phyloP scores from a whole-genome alignment of 305 asterid species.

The Rubia peregrina region DNA sequence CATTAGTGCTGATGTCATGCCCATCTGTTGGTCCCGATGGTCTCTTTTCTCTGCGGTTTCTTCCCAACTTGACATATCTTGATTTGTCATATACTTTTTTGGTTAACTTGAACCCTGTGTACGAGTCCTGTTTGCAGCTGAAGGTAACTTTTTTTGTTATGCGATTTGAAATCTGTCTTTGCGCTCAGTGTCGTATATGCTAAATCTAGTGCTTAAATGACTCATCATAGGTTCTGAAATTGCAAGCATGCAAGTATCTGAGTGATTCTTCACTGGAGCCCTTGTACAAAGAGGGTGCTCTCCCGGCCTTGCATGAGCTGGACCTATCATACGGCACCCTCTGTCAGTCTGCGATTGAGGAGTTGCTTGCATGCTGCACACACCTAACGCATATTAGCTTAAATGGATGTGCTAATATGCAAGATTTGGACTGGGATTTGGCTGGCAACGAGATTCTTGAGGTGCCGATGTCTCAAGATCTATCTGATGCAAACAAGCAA shows the following conservation, averaged over 20 bases:
- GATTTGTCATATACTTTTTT: slow-evolving; percentile 91
- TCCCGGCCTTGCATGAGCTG: slow-evolving; percentile 75
- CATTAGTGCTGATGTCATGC: slow-evolving; percentile 62
- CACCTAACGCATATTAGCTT: slow-evolving; percentile 88
- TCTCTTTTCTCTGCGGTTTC: slow-evolving; percentile 55
- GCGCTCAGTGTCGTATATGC: not conserved
- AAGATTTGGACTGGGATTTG: slow-evolving; percentile 82
- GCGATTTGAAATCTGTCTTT: not conserved
- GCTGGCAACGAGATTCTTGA: slow-evolving; percentile 27
- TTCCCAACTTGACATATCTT: slow-evolving; percentile 67
- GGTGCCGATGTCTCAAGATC: slow-evolving; percentile 21
- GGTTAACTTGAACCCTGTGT: slow-evolving; percentile 79
- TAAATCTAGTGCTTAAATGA: not conserved
- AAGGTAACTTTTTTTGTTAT: slow-evolving; percentile 42
- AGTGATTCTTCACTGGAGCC: slow-evolving; percentile 76
- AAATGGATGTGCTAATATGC: slow-evolving; percentile 93
- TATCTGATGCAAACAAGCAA: slow-evolving; percentile 27
- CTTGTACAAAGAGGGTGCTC: slow-evolving; percentile 76
- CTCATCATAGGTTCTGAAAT: slow-evolving; percentile 59
- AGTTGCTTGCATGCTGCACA: slow-evolving; percentile 83
- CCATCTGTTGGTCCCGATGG: slow-evolving; percentile 81
- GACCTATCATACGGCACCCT: slow-evolving; percentile 92
- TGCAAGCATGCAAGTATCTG: slow-evolving; percentile 99
- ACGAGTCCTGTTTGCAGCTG: slow-evolving; percentile 56
- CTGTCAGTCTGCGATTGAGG: slow-evolving; percentile 84